These are phyloP conservation scores for Candida golubevii DNA, from an alignment of 805 yeast genomes.

Conservation along the genomic window DNA sequence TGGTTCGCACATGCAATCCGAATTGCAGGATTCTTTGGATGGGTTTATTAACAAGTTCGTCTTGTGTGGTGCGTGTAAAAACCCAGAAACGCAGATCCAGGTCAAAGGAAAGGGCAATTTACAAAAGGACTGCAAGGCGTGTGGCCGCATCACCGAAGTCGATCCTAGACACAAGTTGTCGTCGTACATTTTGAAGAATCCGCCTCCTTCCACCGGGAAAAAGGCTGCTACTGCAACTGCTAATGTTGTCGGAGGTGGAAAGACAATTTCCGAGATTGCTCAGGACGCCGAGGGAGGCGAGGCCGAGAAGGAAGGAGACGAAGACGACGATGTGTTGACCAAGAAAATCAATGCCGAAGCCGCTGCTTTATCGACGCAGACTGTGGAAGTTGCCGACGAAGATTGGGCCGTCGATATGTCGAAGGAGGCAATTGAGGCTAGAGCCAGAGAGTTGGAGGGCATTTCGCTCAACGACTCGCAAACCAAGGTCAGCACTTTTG, in stretches of 20 bases:
- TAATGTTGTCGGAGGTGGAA: slow-evolving; percentile 84
- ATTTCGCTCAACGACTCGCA: slow-evolving; percentile 44
- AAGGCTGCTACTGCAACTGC: slow-evolving; percentile 88
- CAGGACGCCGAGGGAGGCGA: slow-evolving; percentile 39
- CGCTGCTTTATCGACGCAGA: slow-evolving; percentile 49
- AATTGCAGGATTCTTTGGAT: slow-evolving; percentile 90
- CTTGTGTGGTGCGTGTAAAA: slow-evolving; percentile 89
- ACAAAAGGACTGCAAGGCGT: slow-evolving; percentile 94
- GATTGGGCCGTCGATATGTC: slow-evolving; percentile 98
- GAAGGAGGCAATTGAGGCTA: slow-evolving; percentile 89
- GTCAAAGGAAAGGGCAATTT: slow-evolving; percentile 70
- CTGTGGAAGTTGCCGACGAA: slow-evolving; percentile 73
- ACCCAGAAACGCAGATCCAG: slow-evolving; percentile 93
- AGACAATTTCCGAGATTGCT: slow-evolving; percentile 74
- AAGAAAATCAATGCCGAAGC: slow-evolving; percentile 83
- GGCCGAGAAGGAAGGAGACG: slow-evolving; percentile 42
- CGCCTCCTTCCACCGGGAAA: slow-evolving; percentile 67
- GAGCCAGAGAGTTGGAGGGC: slow-evolving; percentile 84
- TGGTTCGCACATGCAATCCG: slow-evolving; percentile 88
- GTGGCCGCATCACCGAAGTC: slow-evolving; percentile 84
- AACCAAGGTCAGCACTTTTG: slow-evolving; percentile 67
- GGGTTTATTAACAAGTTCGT: slow-evolving; percentile 92
- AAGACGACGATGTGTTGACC: slow-evolving; percentile 71
- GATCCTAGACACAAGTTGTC: slow-evolving; percentile 84
- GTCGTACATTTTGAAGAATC: slow-evolving; percentile 86